Base-by-base conservation (phyloP, 495 filamentous ascomycete species). In the Hypoxylon trugodes region DNA sequence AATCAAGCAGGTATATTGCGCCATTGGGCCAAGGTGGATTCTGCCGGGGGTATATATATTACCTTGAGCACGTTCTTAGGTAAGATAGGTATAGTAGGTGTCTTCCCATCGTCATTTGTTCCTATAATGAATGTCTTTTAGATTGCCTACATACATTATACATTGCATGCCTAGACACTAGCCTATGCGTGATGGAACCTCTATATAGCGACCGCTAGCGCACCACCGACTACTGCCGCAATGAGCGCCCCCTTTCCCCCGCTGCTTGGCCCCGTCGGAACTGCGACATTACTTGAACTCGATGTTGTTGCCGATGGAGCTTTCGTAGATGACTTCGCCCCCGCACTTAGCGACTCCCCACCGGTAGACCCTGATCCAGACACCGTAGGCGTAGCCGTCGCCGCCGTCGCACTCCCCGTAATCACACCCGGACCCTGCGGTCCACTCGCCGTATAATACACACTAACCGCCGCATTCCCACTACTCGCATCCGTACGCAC, bases 401-500 rank as follows among this genome's bases (percentile, higher is more conserved):
- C 76, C 4, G 56, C 55, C 32, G 73, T 65, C 6, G 76, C 76
- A 25, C 54, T 68, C 6, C 76, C 73, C 19, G 75, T 79, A 51
- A 78, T 76, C 6, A 41, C 21, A 3, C 77, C 75, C 0, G 73
- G 73, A 0, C 74, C 76, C 51, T 73, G 74, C 12, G 48, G 36
- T 0, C 59, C 61, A 8, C 40, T 74, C 0, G 70, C 53, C 3
- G 76, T 78, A 54, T 69, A 76, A 42, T 80, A 77, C 19, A 76
- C 48, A 51, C 70, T 73, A 9, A 76, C 68, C 15, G 66, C 72
- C 16, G 74, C 73, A 59, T 74, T 50, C 13, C 74, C 57, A 6
- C 64, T 57, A n/a, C 55, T 70, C 10, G 41, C 40, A 63, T 78
- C 77, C 16, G 37, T 65, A 22, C 45, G 54, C 37, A 48, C 58